These are phyloP conservation scores for Passalora sequoiae DNA, from an alignment of 2,329 filamentous ascomycete genomes.

Conservation along the genomic window DNA sequence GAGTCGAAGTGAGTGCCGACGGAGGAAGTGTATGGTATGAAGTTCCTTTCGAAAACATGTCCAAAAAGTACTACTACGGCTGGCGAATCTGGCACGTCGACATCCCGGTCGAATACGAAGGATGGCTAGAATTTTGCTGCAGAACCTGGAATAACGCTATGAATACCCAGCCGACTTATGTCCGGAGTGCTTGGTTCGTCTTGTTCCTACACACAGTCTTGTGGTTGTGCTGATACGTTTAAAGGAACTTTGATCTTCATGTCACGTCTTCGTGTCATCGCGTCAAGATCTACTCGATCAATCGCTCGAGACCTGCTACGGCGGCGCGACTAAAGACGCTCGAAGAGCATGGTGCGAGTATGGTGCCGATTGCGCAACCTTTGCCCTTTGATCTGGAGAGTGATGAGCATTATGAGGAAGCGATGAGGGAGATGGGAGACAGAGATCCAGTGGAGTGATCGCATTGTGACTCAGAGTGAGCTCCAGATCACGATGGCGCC, in stretches of 20 bases:
- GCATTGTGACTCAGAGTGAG: too few species aligned
- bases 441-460: slow-evolving; percentile 1
- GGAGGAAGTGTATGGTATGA: slow-evolving; percentile 62
- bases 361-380: slow-evolving; percentile 53
- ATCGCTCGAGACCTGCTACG: slow-evolving; percentile 48
- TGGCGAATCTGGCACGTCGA: slow-evolving; percentile 63
- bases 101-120: slow-evolving; percentile 52
- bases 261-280: slow-evolving; percentile 60
- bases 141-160: slow-evolving; percentile 44
- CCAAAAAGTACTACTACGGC: slow-evolving; percentile 56
- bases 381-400: slow-evolving; percentile 47
- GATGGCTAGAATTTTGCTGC: slow-evolving; percentile 44
- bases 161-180: slow-evolving; percentile 43
- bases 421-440: slow-evolving; percentile 1
- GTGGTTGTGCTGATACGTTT: slow-evolving; percentile 7
- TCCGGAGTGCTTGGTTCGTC: slow-evolving; percentile 38
- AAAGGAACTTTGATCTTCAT: slow-evolving; percentile 60
- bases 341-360: slow-evolving; percentile 42
- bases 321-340: slow-evolving; percentile 49
- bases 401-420: slow-evolving; percentile 45
- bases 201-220: not conserved
- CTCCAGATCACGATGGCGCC: too few species aligned
- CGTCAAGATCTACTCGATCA: slow-evolving; percentile 59
- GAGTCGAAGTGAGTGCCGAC: slow-evolving; percentile 60
- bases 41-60: slow-evolving; percentile 56